Base-by-base conservation (phyloP, 2,329 filamentous ascomycete species). In the Xylariales sp. region DNA sequence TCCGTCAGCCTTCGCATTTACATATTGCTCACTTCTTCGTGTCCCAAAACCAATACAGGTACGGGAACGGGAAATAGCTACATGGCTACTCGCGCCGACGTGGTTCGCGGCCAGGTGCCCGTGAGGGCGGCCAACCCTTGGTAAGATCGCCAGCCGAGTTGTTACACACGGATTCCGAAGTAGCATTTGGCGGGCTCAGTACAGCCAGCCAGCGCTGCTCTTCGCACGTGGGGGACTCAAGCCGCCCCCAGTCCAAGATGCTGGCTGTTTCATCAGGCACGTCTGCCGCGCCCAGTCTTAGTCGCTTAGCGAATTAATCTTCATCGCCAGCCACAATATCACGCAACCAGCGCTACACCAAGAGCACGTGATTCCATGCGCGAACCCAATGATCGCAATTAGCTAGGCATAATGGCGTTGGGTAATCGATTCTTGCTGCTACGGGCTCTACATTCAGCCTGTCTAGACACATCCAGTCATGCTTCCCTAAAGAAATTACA, bases 201-300 rank as follows among this genome's bases (percentile, higher is more conserved):
- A 41, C 28, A 50, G 58, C 49, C 30, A 53, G 65, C 57, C 48
- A 49, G 50, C 62, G 43, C 52, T 50, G 49, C 53, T 56, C n/a
- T 59, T 61, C 23, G 53, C 69, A 71, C 69, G 69, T 69, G 69
- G 68, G 54, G 30, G 39, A 43, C 46, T 64, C 59, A 54, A 30
- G 28, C 53, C 56, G 50, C 64, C 61, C 61, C 65, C 62, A 61
- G 50, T 56, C 43, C 23, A 41, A 41, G 46, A 63, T 30, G 41
- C 18, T 66, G 58, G 41, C 18, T 66, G 58, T 66, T 66, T 58
- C 63, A 62, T 59, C 30, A 63, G 30, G 53, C 52, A 58, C 56
- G 34, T 64, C 62, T 62, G 54, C 46, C 41, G 53, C 52, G 55
- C 46, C 9, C 14, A 14, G 41, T 58, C 45, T 62, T 23, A 2